Percentiles rank a stretch among this genome's conserved stretches.
Evolutionary conservation across 768 basidiomycete genomes (phyloP).

Genomic region (Trametes coccinea): DNA sequence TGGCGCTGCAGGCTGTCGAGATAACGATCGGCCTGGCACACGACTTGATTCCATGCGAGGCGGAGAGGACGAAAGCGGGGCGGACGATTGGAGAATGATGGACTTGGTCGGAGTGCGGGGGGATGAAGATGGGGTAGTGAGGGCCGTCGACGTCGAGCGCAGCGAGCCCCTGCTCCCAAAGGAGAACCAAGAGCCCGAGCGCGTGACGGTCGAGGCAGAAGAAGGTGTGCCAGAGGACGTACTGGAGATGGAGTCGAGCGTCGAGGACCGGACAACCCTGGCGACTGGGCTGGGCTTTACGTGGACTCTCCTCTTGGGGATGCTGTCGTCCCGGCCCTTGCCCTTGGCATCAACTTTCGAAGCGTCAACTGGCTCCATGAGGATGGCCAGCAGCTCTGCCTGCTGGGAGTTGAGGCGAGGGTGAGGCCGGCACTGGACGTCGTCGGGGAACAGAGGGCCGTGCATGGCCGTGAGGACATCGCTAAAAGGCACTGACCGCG

Average conservation of each 20-base stretch:
- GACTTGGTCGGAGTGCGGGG: conserved; percentile 28
- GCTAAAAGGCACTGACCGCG: conserved; percentile 49
- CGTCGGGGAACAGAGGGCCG: conserved; percentile 54
- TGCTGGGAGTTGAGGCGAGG: conserved; percentile 13
- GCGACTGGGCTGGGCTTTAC: conserved; percentile 22
- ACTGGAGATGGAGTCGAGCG: conserved; percentile 24
- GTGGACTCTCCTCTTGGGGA: conserved; percentile 6
- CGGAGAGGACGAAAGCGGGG: conserved; percentile 1
- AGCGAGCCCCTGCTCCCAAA: conserved; percentile 41
- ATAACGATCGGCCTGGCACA: conserved; percentile 7
- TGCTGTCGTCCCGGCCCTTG: conserved; percentile 39
- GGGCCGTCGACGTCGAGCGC: conserved; percentile 38
- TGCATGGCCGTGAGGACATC: conserved; percentile 60
- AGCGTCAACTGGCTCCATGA: conserved; percentile 10
- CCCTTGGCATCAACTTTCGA: conserved; percentile 44
- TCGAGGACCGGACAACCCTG: conserved; percentile 26
- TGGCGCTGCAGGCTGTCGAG: conserved; percentile 7
- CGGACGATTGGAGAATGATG: conserved; percentile 2
- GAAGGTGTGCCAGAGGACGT: conserved; percentile 33
- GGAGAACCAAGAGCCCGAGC: conserved; percentile 44
- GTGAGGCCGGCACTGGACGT: conserved; percentile 29
- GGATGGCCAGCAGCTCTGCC: conserved; percentile 18
- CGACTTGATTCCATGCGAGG: conserved; percentile 4
- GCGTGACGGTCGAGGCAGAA: conserved; percentile 35
- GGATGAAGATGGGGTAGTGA: conserved; percentile 36